phyloP scores from a whole-genome alignment of 2,329 filamentous ascomycete species.

The Venturia oleaginea region DNA sequence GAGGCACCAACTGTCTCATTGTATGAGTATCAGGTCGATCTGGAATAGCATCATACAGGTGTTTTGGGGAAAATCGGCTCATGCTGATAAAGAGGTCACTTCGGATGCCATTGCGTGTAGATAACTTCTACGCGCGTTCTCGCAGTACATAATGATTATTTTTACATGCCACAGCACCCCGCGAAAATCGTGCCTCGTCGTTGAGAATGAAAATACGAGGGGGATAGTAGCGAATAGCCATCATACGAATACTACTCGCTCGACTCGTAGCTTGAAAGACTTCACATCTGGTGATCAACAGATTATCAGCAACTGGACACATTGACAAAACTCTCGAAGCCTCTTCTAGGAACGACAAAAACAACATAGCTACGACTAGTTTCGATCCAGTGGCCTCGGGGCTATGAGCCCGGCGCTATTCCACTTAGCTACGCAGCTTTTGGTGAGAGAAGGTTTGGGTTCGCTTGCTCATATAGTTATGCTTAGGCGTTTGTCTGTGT shows the following conservation, averaged over 20 bases:
- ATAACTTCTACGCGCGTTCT: background rate
- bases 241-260: background rate
- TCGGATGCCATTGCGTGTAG: background rate
- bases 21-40: background rate
- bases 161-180: background rate
- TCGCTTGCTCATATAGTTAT: background rate
- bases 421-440: background rate
- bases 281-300: too few species aligned
- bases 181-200: too few species aligned
- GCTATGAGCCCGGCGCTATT: background rate
- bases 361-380: background rate
- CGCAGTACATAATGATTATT: background rate
- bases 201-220: background rate
- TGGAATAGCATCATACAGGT: background rate
- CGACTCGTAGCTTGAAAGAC: background rate
- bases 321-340: too few species aligned
- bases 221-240: background rate
- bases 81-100: background rate
- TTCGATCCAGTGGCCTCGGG: constrained; percentile 2
- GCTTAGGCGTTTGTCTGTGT: background rate
- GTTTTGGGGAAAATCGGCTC: background rate
- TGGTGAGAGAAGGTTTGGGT: background rate
- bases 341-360: background rate
- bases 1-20: background rate
- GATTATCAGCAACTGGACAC: too few species aligned